Conservation (phyloP, 495 filamentous ascomycete species). For the Haplographium delicatum region DNA sequence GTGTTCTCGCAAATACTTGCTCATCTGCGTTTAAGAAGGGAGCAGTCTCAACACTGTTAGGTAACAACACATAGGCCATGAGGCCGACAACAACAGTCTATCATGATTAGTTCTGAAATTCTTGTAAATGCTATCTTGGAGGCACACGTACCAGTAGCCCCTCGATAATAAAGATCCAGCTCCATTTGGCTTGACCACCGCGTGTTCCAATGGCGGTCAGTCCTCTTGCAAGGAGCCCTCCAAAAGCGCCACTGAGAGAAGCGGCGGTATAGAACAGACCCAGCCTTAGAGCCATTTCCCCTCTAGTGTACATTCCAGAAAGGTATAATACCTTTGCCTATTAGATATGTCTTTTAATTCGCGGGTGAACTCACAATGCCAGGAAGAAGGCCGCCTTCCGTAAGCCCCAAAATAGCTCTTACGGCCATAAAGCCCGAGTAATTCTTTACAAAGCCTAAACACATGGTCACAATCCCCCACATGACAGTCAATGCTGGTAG, state of each 20-base stretch:
- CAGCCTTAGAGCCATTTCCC: constrained; percentile 55
- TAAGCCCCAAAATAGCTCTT: constrained; percentile 77
- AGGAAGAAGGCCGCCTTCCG: constrained; percentile 80
- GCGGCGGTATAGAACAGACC: constrained; percentile 54
- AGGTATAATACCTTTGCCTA: constrained; percentile 44
- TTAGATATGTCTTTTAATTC: too few relatives aligned
- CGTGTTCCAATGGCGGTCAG: constrained; percentile 54
- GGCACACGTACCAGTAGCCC: constrained; percentile 37
- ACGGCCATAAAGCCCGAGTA: constrained; percentile 76
- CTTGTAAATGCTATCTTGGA: constrained; percentile 1
- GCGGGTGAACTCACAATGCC: constrained; percentile 53
- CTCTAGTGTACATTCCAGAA: constrained; percentile 49
- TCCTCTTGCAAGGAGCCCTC: constrained; percentile 58
- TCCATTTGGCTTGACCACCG: constrained; percentile 49
- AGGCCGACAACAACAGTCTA: constrained; percentile 35
- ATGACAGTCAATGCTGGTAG: constrained; percentile 46
- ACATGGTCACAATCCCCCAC: constrained; percentile 76
- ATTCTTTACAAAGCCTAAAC: constrained; percentile 63
- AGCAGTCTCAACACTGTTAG: constrained; percentile 55
- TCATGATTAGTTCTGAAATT: constrained; percentile 27
- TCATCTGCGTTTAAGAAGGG: constrained; percentile 46
- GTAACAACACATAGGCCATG: constrained; percentile 46
- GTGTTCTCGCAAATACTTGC: constrained; percentile 31
- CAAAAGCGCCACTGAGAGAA: constrained; percentile 55
- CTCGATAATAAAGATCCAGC: constrained; percentile 71